Evolutionary conservation across 805 yeast species (phyloP), one percentile per base, ranked within the genome.

Genomic region (Ogataea angusta): DNA sequence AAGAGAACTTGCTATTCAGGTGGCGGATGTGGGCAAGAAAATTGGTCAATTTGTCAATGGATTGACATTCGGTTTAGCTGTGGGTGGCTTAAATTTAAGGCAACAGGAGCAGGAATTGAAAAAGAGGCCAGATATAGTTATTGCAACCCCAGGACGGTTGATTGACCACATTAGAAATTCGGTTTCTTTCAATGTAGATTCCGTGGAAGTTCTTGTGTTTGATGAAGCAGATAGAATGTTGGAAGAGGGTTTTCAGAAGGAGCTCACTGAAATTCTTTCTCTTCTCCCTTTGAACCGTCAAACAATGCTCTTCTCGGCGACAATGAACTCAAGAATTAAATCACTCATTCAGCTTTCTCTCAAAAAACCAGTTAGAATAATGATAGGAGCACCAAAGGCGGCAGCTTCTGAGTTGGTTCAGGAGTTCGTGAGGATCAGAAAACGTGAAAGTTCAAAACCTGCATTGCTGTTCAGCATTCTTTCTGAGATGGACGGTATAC

Each of bases 211-310:
- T 39, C 70, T 93, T 54, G 95, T 93, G 22, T 75, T 93, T 52
- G 99, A 93, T 70, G 99, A 93, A 70, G 99, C 99, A 45, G 99
- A 93, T 73, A 81, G 99, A 70, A 93, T 93, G 98, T 75, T 93
- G 53, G 99, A 93, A 62, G 99, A 93, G 67, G 99, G 99, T 59
- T 93, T 93, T 78, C 96, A 90, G 65, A 87, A 81, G 38, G 99
- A 93, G 66, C 71, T 93, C 51, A 83, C 88, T 14, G 99, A 93
- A 62, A 91, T 93, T 45, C 75, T 93, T 64, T 75, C 85, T 10
- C 70, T 91, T 40, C 72, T 95, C 49, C 99, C 99, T 21, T 76
- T 81, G 36, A 87, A 87, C 66, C 80, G 98, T 63, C 99, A 93
- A 67, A 91, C 97, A 0, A 67, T 93, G 69, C 69, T 93, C 53